Percentiles rank a stretch among this genome's conserved stretches.
Evolutionary conservation across 192 early-diverging fungal genomes (phyloP).

Genomic region (Backusella tarrabulga): DNA sequence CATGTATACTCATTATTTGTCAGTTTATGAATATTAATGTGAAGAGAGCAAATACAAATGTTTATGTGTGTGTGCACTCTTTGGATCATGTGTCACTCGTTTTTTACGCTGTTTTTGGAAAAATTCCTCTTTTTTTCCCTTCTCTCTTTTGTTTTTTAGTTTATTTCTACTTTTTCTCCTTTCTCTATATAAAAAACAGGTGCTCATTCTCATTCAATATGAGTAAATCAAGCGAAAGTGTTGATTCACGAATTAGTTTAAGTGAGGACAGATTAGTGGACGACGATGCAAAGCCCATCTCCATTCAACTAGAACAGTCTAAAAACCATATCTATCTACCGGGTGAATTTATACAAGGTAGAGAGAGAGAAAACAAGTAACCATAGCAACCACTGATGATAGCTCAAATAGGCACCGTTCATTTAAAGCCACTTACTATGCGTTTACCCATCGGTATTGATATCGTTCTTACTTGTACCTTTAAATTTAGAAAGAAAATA

Average conservation of each 20-base stretch:
- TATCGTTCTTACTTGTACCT: not conserved
- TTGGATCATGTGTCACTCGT: not conserved
- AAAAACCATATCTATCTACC: not conserved
- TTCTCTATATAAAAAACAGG: not conserved
- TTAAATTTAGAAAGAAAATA: constrained; percentile 1
- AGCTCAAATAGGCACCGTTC: not conserved
- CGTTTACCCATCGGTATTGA: not conserved
- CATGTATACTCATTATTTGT: not conserved
- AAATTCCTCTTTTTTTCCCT: not conserved
- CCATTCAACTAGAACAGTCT: not conserved
- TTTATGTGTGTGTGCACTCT: not conserved
- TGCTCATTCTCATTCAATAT: not conserved
- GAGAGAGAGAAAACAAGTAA: not conserved
- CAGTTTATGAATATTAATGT: not conserved
- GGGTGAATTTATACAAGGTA: constrained; percentile 8
- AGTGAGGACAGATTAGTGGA: not conserved
- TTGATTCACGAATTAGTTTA: not conserved
- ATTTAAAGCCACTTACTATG: not conserved
- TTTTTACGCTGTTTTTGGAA: not conserved
- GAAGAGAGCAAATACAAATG: not conserved
- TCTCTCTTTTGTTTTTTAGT: not conserved
- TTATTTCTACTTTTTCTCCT: not conserved
- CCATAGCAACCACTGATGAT: not conserved
- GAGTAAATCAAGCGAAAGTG: not conserved
- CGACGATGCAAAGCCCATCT: constrained; percentile 7